Evolutionary conservation across 192 early-diverging fungal genomes (phyloP), one percentile per base, ranked within the genome.

Genomic region (Entophlyctis luteolus): DNA sequence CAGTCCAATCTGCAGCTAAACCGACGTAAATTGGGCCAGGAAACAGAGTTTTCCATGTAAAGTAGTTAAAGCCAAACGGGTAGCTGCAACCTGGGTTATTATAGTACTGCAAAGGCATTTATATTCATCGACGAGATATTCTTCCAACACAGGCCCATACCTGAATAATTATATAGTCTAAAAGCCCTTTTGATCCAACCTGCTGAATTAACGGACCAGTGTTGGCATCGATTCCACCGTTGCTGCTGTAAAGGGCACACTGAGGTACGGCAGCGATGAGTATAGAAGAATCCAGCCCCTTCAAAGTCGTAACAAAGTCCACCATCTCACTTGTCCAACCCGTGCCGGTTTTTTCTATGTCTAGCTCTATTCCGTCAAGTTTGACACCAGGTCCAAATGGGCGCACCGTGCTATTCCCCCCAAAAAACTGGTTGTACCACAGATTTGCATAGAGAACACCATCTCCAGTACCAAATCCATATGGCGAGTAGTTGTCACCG

Each of bases 21-120:
- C 57, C 57, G 14, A 59, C 57, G 8, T 35, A 8, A 23, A 59
- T 36, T 10, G 29, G 49, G 36, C 57, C 57, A 16, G 3, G 8
- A 42, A 28, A 59, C 4, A 59, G 20, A 25, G 36, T 3, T 42
- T 59, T 59, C 57, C 57, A 59, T 3, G 57, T 6, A 42, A 4
- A 14, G 23, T 45, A 59, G 25, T 59, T 59, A 42, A 59, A 59
- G 33, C 57, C 57, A 39, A 59, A 59, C 22, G 57, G 57, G 37
- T 59, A 59, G 5, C 37, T 45, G 38, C 57, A 59, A 4, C 8
- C 31, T 28, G 60, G 60, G 31, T 63, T 59, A 27, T 59, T 59
- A 42, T 59, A 59, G 23, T 45, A 45, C 12, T 45, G n/a, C 10
- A n/a, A 45, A 45, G 10, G 10, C 10, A 45, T n/a, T 10, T 10